These are phyloP conservation scores for Suhomyces sp. DNA, from an alignment of 805 yeast species.

Conservation along the genomic window DNA sequence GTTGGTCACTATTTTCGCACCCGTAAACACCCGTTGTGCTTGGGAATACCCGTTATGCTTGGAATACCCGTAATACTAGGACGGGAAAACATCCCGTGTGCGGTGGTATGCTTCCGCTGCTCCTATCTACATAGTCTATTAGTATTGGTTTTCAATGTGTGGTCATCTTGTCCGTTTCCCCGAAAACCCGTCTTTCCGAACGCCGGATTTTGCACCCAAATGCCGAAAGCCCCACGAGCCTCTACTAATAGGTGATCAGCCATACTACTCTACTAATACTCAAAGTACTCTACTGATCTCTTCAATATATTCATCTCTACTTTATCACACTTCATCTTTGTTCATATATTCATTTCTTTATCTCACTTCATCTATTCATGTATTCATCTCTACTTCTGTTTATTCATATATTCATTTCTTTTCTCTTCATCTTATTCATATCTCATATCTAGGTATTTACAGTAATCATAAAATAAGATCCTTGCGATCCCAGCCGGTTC, in stretches of 20 bases:
- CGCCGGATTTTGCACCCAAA: background rate
- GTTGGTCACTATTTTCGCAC: background rate
- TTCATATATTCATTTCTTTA: no score
- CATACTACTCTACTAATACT: no score
- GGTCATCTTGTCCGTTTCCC: background rate
- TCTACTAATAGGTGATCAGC: no score
- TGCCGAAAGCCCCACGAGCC: background rate
- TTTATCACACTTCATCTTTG: no score
- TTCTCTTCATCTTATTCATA: no score
- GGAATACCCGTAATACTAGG: no score
- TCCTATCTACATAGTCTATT: background rate
- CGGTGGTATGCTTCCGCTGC: background rate
- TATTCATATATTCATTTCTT: no score
- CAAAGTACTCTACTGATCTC: no score
- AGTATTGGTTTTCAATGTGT: background rate
- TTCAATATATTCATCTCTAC: no score
- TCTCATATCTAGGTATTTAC: background rate
- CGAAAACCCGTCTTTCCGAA: background rate
- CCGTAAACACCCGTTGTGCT: background rate
- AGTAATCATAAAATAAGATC: constrained; percentile 14
- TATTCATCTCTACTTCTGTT: no score
- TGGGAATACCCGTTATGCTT: no score
- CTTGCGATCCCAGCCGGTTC: constrained; percentile 41
- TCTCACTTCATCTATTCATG: no score
- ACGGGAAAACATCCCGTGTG: background rate